These are phyloP conservation scores for Mitragyna speciosa DNA, from an alignment of 257 asterid species.

Conservation along the genomic window DNA sequence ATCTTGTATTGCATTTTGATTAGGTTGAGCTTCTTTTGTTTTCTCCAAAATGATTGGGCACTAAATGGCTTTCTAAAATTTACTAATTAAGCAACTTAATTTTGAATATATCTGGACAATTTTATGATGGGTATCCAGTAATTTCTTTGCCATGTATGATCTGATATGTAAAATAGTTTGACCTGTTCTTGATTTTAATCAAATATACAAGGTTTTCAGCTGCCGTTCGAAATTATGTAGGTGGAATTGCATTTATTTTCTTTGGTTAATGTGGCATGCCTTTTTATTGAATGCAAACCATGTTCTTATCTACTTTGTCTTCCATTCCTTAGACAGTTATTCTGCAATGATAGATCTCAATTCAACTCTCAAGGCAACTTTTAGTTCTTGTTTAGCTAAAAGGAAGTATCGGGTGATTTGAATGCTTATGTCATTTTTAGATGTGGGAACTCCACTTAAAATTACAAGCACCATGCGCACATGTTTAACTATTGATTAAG, in stretches of 20 bases:
- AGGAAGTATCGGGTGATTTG: not conserved
- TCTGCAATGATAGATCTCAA: not conserved
- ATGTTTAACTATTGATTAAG: not conserved
- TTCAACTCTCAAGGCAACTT: no score
- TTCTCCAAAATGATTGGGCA: no score
- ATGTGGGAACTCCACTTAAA: not conserved
- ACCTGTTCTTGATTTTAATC: not conserved
- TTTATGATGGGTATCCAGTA: not conserved
- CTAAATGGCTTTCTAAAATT: no score
- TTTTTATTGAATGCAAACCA: not conserved
- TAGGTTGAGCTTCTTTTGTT: not conserved
- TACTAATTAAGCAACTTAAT: not conserved
- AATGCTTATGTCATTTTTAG: not conserved
- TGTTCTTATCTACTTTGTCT: not conserved
- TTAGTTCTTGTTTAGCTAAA: not conserved
- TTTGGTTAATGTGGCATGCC: not conserved
- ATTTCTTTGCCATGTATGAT: not conserved
- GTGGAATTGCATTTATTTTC: not conserved
- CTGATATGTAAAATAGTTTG: not conserved
- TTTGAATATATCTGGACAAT: not conserved
- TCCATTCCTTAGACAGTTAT: not conserved
- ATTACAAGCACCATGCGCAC: not conserved
- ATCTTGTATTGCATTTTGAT: not conserved
- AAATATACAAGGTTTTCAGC: not conserved
- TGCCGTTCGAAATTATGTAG: not conserved